Evolutionary conservation across 2,329 filamentous ascomycete species (phyloP).

Genomic region (Amauroascus niger): DNA sequence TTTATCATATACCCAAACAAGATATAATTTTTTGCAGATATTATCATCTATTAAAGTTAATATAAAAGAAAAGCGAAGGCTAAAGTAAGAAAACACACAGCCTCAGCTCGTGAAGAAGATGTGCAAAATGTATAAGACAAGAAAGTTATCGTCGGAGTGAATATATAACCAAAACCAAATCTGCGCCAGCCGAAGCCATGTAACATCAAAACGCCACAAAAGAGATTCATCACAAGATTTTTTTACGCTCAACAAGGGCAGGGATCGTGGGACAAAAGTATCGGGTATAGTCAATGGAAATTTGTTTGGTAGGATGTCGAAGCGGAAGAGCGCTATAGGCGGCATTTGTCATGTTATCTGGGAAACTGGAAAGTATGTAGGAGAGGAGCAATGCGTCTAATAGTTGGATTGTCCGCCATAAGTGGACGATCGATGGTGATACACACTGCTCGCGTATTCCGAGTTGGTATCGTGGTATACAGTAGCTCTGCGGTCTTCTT

Average conservation of each 20-base stretch:
- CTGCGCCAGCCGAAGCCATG: neutral
- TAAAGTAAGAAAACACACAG: neutral
- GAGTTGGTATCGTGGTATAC: conserved; percentile 54
- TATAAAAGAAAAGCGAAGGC: neutral
- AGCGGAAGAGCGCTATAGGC: neutral
- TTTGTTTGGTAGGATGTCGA: neutral
- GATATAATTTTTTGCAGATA: neutral
- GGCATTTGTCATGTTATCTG: conserved; percentile 1
- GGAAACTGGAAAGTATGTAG: neutral
- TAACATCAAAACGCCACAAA: conserved; percentile 2
- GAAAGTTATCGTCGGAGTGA: neutral
- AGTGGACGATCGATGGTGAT: conserved; percentile 33
- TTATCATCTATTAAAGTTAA: conserved; percentile 9
- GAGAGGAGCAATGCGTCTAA: conserved; percentile 17
- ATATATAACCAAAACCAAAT: neutral
- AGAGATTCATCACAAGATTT: neutral
- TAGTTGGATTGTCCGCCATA: conserved; percentile 31
- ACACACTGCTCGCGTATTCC: conserved; percentile 38
- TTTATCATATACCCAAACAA: neutral
- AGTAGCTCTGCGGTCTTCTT: conserved; percentile 67
- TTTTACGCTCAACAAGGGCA: neutral
- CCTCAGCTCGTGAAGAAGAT: neutral
- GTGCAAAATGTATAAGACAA: neutral
- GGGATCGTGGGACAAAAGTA: neutral
- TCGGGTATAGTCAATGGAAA: neutral